These are phyloP conservation scores for Helenozyma baotianmanensis DNA, from an alignment of 805 yeast species.

Conservation along the genomic window DNA sequence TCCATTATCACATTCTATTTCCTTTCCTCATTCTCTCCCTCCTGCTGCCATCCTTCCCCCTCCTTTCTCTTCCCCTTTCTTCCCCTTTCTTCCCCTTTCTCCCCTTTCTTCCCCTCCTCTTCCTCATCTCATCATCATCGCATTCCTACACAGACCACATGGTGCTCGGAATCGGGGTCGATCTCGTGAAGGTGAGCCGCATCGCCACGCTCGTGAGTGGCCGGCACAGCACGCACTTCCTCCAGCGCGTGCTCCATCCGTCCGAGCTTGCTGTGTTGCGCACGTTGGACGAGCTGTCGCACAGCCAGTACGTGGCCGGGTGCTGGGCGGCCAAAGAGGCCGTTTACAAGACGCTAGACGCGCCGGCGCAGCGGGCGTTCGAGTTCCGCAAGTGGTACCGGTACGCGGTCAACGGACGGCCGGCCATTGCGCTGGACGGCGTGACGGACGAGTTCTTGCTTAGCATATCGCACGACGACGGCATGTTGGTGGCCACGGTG, in stretches of 20 bases:
- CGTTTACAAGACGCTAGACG: conserved; percentile 54
- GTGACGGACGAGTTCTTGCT: conserved; percentile 46
- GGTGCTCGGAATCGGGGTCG: conserved; percentile 51
- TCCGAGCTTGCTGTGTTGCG: conserved; percentile 36
- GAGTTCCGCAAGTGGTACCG: conserved; percentile 60
- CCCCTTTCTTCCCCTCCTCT: too few relatives aligned
- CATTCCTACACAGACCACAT: too few relatives aligned
- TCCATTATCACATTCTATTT: too few relatives aligned
- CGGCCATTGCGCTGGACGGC: conserved; percentile 31
- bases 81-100: too few relatives aligned
- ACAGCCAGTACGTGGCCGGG: conserved; percentile 44
- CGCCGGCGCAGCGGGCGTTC: conserved; percentile 46
- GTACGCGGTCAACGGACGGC: conserved; percentile 40
- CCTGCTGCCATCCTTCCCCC: too few relatives aligned
- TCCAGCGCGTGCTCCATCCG: conserved; percentile 49
- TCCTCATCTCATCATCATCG: too few relatives aligned
- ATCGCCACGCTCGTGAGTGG: conserved; percentile 38
- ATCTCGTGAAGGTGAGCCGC: conserved; percentile 45
- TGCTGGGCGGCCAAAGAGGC: conserved; percentile 78
- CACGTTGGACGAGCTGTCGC: conserved; percentile 3
- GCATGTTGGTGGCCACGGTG: conserved; percentile 52
- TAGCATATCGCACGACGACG: conserved; percentile 65
- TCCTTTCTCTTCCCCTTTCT: too few relatives aligned
- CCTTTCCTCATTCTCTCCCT: too few relatives aligned
- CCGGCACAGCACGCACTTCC: conserved; percentile 18